Conservation (phyloP, 1,284 basidiomycete species). For the Marasmius tenuissimus region DNA sequence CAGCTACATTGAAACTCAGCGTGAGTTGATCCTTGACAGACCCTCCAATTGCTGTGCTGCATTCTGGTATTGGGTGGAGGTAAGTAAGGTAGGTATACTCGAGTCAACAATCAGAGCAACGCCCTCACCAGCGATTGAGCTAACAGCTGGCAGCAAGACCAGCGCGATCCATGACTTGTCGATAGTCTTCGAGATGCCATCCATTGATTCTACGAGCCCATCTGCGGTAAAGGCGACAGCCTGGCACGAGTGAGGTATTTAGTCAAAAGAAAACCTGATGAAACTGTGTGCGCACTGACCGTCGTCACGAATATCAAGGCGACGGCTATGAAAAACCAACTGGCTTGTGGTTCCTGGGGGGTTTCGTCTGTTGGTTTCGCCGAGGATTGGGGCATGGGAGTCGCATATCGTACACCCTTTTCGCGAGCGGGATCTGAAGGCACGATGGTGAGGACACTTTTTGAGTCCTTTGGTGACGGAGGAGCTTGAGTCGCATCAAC, state of each 20-base stretch:
- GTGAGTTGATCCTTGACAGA: conserved; percentile 82
- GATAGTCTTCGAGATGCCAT: conserved; percentile 58
- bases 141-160: conserved; percentile 85
- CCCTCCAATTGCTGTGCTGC: conserved; percentile 79
- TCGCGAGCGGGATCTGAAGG: too few species aligned
- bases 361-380: neutral
- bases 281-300: conserved; percentile 37
- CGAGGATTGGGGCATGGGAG: too few species aligned
- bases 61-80: conserved; percentile 33
- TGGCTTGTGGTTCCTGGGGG: conserved; percentile 49
- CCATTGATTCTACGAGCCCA: conserved; percentile 79
- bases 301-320: conserved; percentile 65
- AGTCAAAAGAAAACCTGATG: neutral
- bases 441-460: too few species aligned
- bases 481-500: neutral
- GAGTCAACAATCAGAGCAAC: neutral
- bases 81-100: neutral
- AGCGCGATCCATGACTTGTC: conserved; percentile 81
- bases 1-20: conserved; percentile 78
- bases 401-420: too few species aligned
- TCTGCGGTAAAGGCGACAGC: conserved; percentile 77
- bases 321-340: conserved; percentile 55
- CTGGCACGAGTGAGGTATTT: conserved; percentile 26
- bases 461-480: too few species aligned
- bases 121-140: conserved; percentile 68